Percentiles rank a stretch among this genome's conserved stretches.
phyloP scores from a whole-genome alignment of 75 land plant species.

The Cunninghamia lanceolata region DNA sequence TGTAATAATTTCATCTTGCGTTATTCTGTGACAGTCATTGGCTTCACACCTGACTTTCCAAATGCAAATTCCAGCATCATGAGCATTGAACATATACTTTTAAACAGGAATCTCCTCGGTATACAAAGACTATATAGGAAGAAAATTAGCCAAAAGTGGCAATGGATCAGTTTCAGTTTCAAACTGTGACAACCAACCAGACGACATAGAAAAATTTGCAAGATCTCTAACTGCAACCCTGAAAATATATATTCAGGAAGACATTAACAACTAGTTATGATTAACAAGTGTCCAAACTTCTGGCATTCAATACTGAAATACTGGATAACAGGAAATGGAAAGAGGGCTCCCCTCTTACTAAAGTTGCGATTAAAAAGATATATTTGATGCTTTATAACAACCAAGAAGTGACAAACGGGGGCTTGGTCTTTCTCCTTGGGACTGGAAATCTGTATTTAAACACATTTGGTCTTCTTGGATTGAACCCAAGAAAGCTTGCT shows the following conservation, averaged over 20 bases:
- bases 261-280: neutral
- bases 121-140: neutral
- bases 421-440: too few species aligned
- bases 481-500: too few species aligned
- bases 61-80: neutral
- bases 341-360: too few species aligned
- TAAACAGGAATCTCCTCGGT: neutral
- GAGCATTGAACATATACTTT: neutral
- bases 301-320: too few species aligned
- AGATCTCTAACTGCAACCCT: neutral
- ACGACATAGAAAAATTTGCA: neutral
- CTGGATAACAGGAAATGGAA: too few species aligned
- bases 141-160: neutral
- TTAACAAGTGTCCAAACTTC: neutral
- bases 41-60: neutral
- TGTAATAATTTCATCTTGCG: neutral
- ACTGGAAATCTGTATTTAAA: too few species aligned
- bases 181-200: neutral
- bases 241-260: neutral
- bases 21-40: neutral
- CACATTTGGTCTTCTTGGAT: too few species aligned
- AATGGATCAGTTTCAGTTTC: neutral
- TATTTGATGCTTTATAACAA: too few species aligned
- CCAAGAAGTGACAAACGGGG: too few species aligned
- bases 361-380: too few species aligned